phyloP scores from a whole-genome alignment of 345 rosid genomes.

The Boechera divaricarpa region DNA sequence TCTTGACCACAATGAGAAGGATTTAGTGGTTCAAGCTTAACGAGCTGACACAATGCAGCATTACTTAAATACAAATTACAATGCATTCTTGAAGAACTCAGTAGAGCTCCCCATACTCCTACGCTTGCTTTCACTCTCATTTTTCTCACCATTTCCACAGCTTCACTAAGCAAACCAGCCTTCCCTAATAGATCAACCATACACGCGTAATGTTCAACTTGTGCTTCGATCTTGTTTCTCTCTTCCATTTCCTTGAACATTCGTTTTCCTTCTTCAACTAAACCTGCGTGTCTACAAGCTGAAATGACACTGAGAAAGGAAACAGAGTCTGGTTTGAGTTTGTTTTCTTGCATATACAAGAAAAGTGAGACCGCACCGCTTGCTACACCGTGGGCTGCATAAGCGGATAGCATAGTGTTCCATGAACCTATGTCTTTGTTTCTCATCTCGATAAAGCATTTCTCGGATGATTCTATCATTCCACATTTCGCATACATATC shows the following conservation, averaged over 20 bases:
- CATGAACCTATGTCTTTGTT: slow-evolving; percentile 57
- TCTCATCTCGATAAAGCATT: slow-evolving; percentile 52
- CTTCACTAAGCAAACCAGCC: slow-evolving; percentile 60
- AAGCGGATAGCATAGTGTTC: slow-evolving; percentile 70
- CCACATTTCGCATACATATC: slow-evolving; percentile 81
- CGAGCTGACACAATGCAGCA: slow-evolving; percentile 54
- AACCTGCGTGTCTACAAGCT: slow-evolving; percentile 69
- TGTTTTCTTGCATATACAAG: slow-evolving; percentile 54
- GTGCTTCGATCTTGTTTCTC: slow-evolving; percentile 43
- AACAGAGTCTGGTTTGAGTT: slow-evolving; percentile 47
- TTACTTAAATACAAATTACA: slow-evolving; percentile 58
- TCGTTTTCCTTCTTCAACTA: slow-evolving; percentile 60
- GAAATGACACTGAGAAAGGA: slow-evolving; percentile 61
- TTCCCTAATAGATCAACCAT: slow-evolving; percentile 72
- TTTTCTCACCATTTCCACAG: slow-evolving; percentile 47
- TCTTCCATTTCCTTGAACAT: slow-evolving; percentile 56
- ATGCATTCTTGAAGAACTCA: slow-evolving; percentile 61
- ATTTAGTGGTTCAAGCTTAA: slow-evolving; percentile 60
- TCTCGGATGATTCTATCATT: slow-evolving; percentile 49
- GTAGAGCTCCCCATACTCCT: slow-evolving; percentile 68
- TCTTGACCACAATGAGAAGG: slow-evolving; percentile 56
- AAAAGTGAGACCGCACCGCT: slow-evolving; percentile 56
- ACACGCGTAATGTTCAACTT: slow-evolving; percentile 62
- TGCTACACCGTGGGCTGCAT: slow-evolving; percentile 61
- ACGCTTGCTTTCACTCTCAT: slow-evolving; percentile 66